A percentile compares a stretch with the other conserved stretches of the same genome.
These are phyloP conservation scores for Talaromyces verruculosus DNA, from an alignment of 2,329 filamentous ascomycete species.

Conservation along the genomic window DNA sequence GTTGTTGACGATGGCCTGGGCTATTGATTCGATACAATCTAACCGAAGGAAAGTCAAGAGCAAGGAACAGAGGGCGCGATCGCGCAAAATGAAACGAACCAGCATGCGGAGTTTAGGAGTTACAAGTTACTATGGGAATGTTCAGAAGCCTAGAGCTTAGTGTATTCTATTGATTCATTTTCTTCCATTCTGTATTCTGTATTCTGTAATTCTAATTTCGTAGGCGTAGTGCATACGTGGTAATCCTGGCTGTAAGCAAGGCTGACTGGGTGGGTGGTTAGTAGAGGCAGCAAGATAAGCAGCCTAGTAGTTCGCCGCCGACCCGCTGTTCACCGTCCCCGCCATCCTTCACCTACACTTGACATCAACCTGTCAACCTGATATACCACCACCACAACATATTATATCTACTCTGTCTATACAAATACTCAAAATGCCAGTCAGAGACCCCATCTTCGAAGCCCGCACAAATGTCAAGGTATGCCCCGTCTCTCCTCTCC, in stretches of 20 bases:
- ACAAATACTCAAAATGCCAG: conserved; percentile 35
- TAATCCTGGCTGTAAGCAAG: not conserved
- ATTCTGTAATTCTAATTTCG: not conserved
- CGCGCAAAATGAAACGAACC: conserved; percentile 29
- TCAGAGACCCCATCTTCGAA: conserved; percentile 44
- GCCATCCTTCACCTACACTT: not conserved
- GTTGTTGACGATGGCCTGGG: conserved; percentile 48
- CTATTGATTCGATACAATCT: conserved; percentile 46
- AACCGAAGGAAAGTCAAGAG: conserved; percentile 34
- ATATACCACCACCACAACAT: not conserved
- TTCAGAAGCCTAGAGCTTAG: conserved; percentile 28
- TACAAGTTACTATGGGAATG: conserved; percentile 26
- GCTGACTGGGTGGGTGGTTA: too few species aligned
- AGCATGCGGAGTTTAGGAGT: conserved; percentile 45
- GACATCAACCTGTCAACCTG: not conserved
- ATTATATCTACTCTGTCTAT: not conserved
- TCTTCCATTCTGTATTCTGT: too few species aligned
- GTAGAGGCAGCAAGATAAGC: conserved; percentile 7
- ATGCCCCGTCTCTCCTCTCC: conserved; percentile 7
- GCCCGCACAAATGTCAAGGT: conserved; percentile 46
- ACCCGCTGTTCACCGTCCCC: not conserved
- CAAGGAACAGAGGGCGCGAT: conserved; percentile 35
- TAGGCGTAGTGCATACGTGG: not conserved
- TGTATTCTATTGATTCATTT: conserved; percentile 22
- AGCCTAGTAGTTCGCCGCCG: not conserved